Evolutionary conservation across 805 yeast genomes (phyloP).

Genomic region (Isabelozyma heimii): DNA sequence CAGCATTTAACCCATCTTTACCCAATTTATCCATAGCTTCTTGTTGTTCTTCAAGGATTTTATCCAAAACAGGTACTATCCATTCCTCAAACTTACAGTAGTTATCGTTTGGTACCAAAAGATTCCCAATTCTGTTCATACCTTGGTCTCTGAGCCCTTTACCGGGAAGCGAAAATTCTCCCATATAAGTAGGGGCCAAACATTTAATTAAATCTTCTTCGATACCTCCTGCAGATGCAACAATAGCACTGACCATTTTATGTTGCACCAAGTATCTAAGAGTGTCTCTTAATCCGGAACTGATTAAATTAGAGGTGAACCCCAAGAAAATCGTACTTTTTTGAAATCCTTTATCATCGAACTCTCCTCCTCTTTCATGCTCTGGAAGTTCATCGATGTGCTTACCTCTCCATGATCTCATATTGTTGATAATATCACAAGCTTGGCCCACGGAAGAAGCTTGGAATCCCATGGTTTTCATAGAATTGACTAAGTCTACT

Average conservation of each 20-base stretch:
- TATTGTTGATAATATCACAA: slow-evolving; percentile 86
- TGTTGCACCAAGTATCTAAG: slow-evolving; percentile 86
- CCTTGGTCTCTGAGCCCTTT: slow-evolving; percentile 85
- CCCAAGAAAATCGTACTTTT: slow-evolving; percentile 93
- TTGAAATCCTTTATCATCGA: slow-evolving; percentile 75
- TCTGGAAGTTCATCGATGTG: slow-evolving; percentile 67
- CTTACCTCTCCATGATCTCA: slow-evolving; percentile 92
- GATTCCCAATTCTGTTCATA: slow-evolving; percentile 95
- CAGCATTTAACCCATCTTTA: slow-evolving; percentile 58
- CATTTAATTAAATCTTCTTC: slow-evolving; percentile 97
- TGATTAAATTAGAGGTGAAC: slow-evolving; percentile 91
- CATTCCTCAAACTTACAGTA: slow-evolving; percentile 98
- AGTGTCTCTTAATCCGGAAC: slow-evolving; percentile 92
- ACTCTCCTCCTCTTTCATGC: slow-evolving; percentile 65
- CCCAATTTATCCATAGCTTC: slow-evolving; percentile 52
- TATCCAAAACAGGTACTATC: slow-evolving; percentile 93
- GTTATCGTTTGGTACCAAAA: slow-evolving; percentile 96
- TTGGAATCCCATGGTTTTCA: slow-evolving; percentile 97
- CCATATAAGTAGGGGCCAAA: slow-evolving; percentile 93
- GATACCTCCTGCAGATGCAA: slow-evolving; percentile 97
- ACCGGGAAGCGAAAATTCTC: slow-evolving; percentile 85
- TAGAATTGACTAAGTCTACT: slow-evolving; percentile 69
- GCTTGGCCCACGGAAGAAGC: slow-evolving; percentile 84
- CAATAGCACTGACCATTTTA: slow-evolving; percentile 92
- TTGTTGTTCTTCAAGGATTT: slow-evolving; percentile 85